phyloP scores from a whole-genome alignment of 208 protist genomes.

The Strigomonas oncopelti region DNA sequence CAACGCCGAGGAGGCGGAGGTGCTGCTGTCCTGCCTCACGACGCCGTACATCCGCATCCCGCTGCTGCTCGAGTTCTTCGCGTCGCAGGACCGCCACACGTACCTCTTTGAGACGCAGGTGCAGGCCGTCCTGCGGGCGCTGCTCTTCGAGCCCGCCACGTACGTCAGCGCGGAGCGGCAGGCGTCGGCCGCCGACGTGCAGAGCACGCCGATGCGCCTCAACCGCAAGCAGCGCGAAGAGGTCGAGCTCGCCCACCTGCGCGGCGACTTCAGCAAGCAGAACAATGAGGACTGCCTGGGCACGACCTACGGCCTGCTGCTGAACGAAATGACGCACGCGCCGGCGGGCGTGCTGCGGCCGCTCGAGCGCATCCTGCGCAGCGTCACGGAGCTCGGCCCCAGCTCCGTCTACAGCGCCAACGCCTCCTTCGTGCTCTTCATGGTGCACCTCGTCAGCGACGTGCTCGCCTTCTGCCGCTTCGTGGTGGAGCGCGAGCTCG shows the following conservation, averaged over 20 bases:
- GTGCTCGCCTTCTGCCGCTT: conserved; percentile 46
- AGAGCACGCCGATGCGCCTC: conserved; percentile 58
- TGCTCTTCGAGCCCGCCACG: conserved; percentile 87
- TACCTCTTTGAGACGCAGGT: conserved; percentile 59
- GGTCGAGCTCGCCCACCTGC: conserved; percentile 27
- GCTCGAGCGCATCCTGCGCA: conserved; percentile 39
- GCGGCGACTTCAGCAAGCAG: conserved; percentile 28
- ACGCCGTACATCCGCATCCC: conserved; percentile 84
- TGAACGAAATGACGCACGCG: conserved; percentile 78
- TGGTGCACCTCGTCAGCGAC: conserved; percentile 59
- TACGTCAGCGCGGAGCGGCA: conserved; percentile 39
- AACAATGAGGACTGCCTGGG: conserved; percentile 56
- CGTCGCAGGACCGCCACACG: conserved; percentile 77
- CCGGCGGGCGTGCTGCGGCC: conserved; percentile 54
- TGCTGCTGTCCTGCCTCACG: conserved; percentile 84
- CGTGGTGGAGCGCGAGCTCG: conserved; percentile 17
- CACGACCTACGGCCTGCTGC: conserved; percentile 75
- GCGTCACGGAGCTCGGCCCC: conserved; percentile 43
- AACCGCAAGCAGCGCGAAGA: conserved; percentile 45
- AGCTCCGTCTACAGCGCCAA: conserved; percentile 80
- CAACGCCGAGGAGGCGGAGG: conserved; percentile 67
- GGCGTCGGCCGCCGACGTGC: conserved; percentile 28
- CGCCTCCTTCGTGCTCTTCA: conserved; percentile 68
- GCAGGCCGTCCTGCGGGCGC: conserved; percentile 77
- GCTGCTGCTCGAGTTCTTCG: conserved; percentile 83